Evolutionary conservation across 441 rosid genomes (phyloP).

Genomic region (Cnidoscolus chayamansa): DNA sequence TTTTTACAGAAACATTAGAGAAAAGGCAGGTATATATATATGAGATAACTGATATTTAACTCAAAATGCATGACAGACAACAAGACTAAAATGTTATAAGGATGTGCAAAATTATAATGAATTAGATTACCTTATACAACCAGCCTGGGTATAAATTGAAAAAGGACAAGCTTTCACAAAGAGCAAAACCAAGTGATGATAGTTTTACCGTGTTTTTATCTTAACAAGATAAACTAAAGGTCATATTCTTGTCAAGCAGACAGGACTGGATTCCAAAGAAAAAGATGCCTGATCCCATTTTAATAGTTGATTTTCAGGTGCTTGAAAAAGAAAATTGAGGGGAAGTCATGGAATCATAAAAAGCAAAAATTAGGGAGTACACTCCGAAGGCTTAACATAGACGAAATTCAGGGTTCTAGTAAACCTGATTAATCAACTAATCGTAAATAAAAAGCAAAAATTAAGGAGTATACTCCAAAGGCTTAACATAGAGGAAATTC

Average conservation of each 20-base stretch:
- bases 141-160: background rate
- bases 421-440: background rate
- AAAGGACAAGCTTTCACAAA: background rate
- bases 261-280: background rate
- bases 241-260: too few species aligned
- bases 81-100: background rate
- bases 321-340: background rate
- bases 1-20: background rate
- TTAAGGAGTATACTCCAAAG: background rate
- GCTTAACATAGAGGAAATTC: background rate
- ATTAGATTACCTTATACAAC: background rate
- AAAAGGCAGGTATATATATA: too few species aligned
- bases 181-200: background rate
- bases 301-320: background rate
- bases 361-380: background rate
- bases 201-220: background rate
- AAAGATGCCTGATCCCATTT: background rate
- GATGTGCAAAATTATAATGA: background rate
- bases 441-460: background rate
- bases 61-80: too few species aligned
- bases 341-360: background rate
- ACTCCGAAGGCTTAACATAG: background rate
- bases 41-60: too few species aligned
- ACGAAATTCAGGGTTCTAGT: background rate
- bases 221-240: background rate